Evolutionary conservation across 495 filamentous ascomycete genomes (phyloP).

Genomic region (Daldinia caldariorum): DNA sequence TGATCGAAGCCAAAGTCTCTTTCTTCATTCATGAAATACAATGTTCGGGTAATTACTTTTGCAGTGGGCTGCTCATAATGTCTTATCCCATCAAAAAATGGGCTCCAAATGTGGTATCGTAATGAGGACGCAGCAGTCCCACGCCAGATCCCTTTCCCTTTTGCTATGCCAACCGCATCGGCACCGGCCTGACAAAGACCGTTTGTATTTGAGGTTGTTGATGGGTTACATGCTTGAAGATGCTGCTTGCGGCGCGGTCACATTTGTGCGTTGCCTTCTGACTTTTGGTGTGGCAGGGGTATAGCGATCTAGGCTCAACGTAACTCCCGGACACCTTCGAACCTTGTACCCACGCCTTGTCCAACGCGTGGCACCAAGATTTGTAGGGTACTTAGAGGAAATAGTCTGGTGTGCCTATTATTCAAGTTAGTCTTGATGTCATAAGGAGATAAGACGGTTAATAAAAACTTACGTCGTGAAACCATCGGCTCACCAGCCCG

Average conservation of each 20-base stretch:
- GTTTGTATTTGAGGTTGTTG: conserved; percentile 17
- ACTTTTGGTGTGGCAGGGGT: conserved; percentile 34
- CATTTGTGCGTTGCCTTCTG: conserved; percentile 17
- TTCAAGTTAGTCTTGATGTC: conserved; percentile 37
- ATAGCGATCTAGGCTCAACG: conserved; percentile 35
- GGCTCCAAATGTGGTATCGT: conserved; percentile 14
- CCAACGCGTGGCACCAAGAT: conserved; percentile 32
- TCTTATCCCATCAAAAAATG: conserved; percentile 18
- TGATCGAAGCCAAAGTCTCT: conserved; percentile 9
- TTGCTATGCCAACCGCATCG: conserved; percentile 15
- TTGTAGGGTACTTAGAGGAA: conserved; percentile 74
- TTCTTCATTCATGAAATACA: conserved; percentile 25
- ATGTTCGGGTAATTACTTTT: conserved; percentile 30
- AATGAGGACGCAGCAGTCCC: conserved; percentile 8
- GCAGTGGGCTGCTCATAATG: conserved; percentile 26
- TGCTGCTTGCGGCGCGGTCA: conserved; percentile 19
- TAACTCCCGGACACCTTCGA: conserved; percentile 36
- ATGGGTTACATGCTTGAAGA: conserved; percentile 7
- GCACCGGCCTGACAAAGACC: conserved; percentile 15
- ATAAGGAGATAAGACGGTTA: conserved; percentile 6
- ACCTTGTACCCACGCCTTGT: conserved; percentile 33
- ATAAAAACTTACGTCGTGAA: conserved; percentile 74
- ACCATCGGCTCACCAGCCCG: conserved; percentile 98
- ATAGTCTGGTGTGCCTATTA: conserved; percentile 88
- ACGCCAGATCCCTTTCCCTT: neutral